Conservation (phyloP, 805 yeast genomes). For the Scheffersomyces spartinae region DNA sequence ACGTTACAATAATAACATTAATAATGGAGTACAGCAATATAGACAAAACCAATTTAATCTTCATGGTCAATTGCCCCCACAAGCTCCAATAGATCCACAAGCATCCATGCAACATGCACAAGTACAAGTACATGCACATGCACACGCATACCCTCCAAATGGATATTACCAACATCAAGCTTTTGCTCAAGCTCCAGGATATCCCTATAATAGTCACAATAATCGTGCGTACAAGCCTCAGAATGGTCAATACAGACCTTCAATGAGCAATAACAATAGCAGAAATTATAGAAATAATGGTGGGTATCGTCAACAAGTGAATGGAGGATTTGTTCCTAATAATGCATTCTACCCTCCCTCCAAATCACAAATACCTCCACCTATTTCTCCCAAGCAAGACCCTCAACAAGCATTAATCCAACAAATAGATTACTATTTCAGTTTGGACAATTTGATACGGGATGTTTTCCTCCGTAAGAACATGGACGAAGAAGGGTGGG, state of each 20-base stretch:
- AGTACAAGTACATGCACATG: conserved; percentile 7
- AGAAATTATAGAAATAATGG: too few relatives aligned
- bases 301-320: too few relatives aligned
- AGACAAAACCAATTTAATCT: too few relatives aligned
- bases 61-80: too few relatives aligned
- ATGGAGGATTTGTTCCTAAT: too few relatives aligned
- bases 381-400: conserved; percentile 35
- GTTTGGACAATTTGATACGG: conserved; percentile 74
- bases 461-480: conserved; percentile 75
- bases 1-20: conserved; percentile 14
- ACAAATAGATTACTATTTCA: conserved; percentile 87
- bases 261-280: too few relatives aligned
- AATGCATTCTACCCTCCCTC: too few relatives aligned
- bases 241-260: conserved; percentile 4
- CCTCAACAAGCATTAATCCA: conserved; percentile 33
- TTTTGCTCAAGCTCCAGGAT: conserved; percentile 12
- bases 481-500: conserved; percentile 69
- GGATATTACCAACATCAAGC: conserved; percentile 24
- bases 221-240: too few relatives aligned
- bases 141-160: conserved; percentile 12
- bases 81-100: too few relatives aligned
- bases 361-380: conserved; percentile 29
- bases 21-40: conserved; percentile 8
- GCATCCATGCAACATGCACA: too few relatives aligned
- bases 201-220: too few relatives aligned